Conservation (phyloP, 1,284 basidiomycete species). For the Leccinum subrobustum region DNA sequence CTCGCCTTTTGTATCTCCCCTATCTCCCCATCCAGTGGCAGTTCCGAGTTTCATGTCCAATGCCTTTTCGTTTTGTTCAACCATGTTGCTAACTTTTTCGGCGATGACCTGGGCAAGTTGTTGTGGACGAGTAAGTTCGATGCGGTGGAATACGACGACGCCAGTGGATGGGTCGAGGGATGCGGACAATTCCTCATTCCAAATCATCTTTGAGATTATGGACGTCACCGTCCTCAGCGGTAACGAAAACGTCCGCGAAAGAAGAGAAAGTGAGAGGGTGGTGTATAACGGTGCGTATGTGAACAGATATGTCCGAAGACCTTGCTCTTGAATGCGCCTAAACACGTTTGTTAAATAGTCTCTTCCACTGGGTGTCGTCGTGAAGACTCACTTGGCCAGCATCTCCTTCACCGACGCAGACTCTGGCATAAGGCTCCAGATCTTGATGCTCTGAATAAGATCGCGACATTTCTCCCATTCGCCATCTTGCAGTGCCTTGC, state of each 20-base stretch:
- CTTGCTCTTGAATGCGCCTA: constrained; percentile 97
- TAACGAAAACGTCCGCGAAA: constrained; percentile 88
- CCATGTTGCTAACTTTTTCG: constrained; percentile 83
- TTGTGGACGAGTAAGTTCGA: constrained; percentile 89
- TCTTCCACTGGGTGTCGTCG: neutral
- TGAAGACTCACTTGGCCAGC: constrained; percentile 75
- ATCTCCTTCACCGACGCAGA: constrained; percentile 88
- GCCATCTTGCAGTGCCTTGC: constrained; percentile 93
- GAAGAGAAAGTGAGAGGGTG: constrained; percentile 83
- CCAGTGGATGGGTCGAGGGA: constrained; percentile 88
- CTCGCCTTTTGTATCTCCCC: constrained; percentile 70
- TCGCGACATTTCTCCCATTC: constrained; percentile 97
- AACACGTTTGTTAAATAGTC: constrained; percentile 2
- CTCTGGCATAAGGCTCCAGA: constrained; percentile 96
- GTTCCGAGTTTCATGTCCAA: constrained; percentile 86
- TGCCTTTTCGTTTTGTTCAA: constrained; percentile 97
- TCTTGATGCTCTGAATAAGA: constrained; percentile 93
- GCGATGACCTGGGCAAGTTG: constrained; percentile 86
- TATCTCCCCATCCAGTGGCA: constrained; percentile 63
- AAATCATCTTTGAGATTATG: constrained; percentile 98
- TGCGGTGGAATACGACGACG: constrained; percentile 87
- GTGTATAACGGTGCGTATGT: constrained; percentile 97
- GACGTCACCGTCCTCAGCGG: constrained; percentile 82
- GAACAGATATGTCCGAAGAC: constrained; percentile 95
- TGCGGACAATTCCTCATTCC: constrained; percentile 94